These are phyloP conservation scores for Trichomonas tenax DNA, from an alignment of 208 protist genomes.

Conservation along the genomic window DNA sequence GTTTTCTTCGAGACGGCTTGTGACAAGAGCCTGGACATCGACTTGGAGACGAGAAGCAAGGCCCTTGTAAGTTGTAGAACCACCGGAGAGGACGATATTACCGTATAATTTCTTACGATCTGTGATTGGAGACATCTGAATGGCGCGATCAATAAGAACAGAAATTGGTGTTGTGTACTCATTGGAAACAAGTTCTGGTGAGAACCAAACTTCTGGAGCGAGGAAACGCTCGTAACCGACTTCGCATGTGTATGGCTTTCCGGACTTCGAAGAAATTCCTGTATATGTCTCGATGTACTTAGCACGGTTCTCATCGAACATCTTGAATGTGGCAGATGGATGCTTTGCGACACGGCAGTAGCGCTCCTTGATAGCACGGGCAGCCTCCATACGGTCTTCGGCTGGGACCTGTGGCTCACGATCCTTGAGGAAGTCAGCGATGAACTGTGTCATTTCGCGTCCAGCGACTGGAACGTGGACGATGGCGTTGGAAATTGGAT, in stretches of 20 bases:
- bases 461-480: conserved; percentile 85
- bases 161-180: conserved; percentile 72
- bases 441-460: conserved; percentile 70
- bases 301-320: conserved; percentile 64
- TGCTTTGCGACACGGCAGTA: conserved; percentile 76
- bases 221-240: conserved; percentile 90
- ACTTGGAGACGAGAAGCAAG: conserved; percentile 64
- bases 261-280: conserved; percentile 11
- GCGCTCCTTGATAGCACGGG: conserved; percentile 63
- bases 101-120: conserved; percentile 69
- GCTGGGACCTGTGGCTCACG: conserved; percentile 59
- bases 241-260: conserved; percentile 52
- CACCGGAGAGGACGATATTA: conserved; percentile 91
- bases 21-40: conserved; percentile 54
- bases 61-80: conserved; percentile 82
- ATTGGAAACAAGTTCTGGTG: conserved; percentile 77
- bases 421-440: conserved; percentile 62
- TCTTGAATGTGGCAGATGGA: conserved; percentile 67
- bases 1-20: conserved; percentile 1
- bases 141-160: conserved; percentile 63
- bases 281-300: conserved; percentile 59
- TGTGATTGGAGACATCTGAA: conserved; percentile 87
- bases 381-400: conserved; percentile 64
- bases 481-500: conserved; percentile 76
- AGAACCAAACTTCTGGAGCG: conserved; percentile 90